phyloP scores from a whole-genome alignment of 2,329 filamentous ascomycete genomes.

The Exutisphaerella laricina region DNA sequence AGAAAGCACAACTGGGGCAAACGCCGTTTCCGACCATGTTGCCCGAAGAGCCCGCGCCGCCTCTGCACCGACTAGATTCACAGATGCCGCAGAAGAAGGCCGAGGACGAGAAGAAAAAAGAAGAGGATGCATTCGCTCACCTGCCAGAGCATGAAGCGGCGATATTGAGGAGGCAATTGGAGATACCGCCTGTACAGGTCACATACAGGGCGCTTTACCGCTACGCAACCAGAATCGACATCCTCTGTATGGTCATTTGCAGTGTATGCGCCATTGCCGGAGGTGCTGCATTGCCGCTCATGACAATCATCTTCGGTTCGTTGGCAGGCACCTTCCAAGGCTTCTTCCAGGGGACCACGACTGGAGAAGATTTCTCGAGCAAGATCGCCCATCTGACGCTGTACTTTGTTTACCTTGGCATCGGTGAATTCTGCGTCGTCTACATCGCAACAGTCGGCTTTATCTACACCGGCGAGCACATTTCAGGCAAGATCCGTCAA shows the following conservation, averaged over 20 bases:
- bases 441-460: conserved; percentile 83
- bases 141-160: conserved; percentile 35
- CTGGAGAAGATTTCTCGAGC: conserved; percentile 52
- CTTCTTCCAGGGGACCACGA: conserved; percentile 47
- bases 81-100: conserved; percentile 13
- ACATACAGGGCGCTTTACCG: conserved; percentile 40
- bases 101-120: conserved; percentile 20
- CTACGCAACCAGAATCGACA: conserved; percentile 40
- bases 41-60: conserved; percentile 25
- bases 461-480: conserved; percentile 58
- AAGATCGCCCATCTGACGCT: conserved; percentile 61
- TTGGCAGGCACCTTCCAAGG: conserved; percentile 66
- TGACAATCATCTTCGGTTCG: conserved; percentile 63
- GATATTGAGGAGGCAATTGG: conserved; percentile 36
- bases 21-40: conserved; percentile 28
- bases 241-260: conserved; percentile 37
- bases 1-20: conserved; percentile 29
- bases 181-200: conserved; percentile 40
- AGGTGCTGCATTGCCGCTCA: conserved; percentile 35
- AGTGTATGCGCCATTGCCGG: conserved; percentile 33
- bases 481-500: conserved; percentile 53
- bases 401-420: conserved; percentile 80
- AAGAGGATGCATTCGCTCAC: conserved; percentile 33
- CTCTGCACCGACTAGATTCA: conserved; percentile 26
- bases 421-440: conserved; percentile 70